Conservation (phyloP, 768 basidiomycete species). For the Kwoniella dejecticola region DNA sequence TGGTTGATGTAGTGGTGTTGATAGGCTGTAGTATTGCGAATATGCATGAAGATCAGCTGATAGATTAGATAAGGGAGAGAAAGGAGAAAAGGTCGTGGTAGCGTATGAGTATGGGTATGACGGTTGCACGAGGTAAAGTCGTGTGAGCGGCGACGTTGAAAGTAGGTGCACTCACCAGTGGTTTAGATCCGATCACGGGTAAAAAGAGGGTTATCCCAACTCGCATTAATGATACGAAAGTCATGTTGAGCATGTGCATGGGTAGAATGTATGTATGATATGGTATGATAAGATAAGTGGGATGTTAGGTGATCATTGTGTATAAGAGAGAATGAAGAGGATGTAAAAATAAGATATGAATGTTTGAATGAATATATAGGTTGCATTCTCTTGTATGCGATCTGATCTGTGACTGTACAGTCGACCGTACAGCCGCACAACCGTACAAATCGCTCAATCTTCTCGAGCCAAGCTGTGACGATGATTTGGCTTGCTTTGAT, state of each 20-base stretch:
- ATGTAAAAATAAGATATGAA: background rate
- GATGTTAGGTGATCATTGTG: conserved; percentile 1
- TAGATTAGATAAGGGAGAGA: background rate
- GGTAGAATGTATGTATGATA: background rate
- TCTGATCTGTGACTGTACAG: too few relatives aligned
- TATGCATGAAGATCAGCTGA: too few relatives aligned
- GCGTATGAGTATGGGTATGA: too few relatives aligned
- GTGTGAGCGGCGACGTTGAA: background rate
- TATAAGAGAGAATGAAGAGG: background rate
- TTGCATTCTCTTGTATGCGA: too few relatives aligned
- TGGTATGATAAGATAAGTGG: background rate
- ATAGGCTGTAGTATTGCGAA: too few relatives aligned
- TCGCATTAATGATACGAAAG: background rate
- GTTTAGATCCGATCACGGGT: conserved; percentile 8
- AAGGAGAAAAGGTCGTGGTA: background rate
- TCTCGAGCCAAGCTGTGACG: too few relatives aligned
- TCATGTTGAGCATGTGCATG: background rate
- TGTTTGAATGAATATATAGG: background rate
- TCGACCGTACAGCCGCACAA: too few relatives aligned
- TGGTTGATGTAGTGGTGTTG: too few relatives aligned
- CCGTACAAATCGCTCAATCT: too few relatives aligned
- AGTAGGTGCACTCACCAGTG: background rate
- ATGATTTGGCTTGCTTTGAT: too few relatives aligned
- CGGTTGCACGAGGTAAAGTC: background rate
- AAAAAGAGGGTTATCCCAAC: background rate